Base-by-base conservation (phyloP, 1,139 yeast genomes). In the Sugiyamaella grinbergsii region DNA sequence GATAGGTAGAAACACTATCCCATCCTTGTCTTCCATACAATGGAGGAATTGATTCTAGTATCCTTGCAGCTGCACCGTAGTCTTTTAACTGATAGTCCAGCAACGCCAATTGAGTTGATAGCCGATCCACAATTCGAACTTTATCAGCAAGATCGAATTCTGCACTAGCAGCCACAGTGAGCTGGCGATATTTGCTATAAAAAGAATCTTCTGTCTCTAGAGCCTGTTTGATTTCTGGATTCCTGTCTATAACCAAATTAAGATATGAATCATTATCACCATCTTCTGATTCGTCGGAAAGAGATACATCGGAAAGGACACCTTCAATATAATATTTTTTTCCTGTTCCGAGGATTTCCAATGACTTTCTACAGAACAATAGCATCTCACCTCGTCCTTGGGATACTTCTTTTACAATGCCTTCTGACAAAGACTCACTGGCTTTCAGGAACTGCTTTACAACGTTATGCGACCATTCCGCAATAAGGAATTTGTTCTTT, bases 71-170 rank as follows among this genome's bases (percentile, higher is more conserved):
- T 41, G 78, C 77, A 36, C 75, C 74, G 58, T 81, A 85, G 42
- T 85, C 76, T 1, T 77, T 71, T 43, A 73, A 70, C 56, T 81
- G 82, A 62, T 79, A 85, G 44, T 84, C 81, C 19, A 89, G 68
- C 13, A 86, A 64, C 0, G 95, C 96, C 49, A 89, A 74, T 58
- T 93, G 97, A n/a, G 88, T 80, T 3, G 93, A 82, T 23, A 93
- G 71, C 5, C 85, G 74, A 26, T 23, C 36, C 7, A 86, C 81
- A 0, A 90, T 76, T 56, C 91, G 76, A 8, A 81, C 77, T 54
- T 85, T 69, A 13, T 71, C 73, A 31, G 82, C 75, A 11, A 63
- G 60, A 5, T 76, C 72, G 60, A 78, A 80, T 51, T 78, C 77
- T 28, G 70, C 68, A 28, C 79, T 74, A 0, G 79, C 74, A 47